These are phyloP conservation scores for Lanmaoa pseudosensibilis DNA, from an alignment of 768 basidiomycete species.

Conservation along the genomic window DNA sequence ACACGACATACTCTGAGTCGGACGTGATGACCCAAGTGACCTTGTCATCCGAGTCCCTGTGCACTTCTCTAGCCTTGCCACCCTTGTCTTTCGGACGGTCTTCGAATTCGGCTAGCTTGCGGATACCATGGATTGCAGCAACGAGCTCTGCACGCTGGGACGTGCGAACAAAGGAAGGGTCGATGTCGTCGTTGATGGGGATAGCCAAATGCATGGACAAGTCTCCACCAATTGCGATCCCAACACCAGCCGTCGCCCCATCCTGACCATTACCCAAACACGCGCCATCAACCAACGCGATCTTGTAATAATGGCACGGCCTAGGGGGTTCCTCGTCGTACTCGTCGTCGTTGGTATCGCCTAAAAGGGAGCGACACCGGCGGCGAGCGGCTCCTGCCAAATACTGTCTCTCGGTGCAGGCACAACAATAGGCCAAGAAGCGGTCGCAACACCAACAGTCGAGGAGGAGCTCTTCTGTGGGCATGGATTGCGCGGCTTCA, in stretches of 20 bases:
- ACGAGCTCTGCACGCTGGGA: constrained; percentile 38
- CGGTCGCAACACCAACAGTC: constrained; percentile 10
- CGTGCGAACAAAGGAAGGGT: constrained; percentile 22
- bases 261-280: constrained; percentile 31
- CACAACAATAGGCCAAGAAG: constrained; percentile 17
- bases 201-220: constrained; percentile 23
- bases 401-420: constrained; percentile 1
- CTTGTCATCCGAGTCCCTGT: not conserved
- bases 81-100: too few relatives aligned
- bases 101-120: constrained; percentile 10
- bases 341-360: not conserved
- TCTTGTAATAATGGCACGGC: constrained; percentile 26
- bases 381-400: not conserved
- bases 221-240: constrained; percentile 25
- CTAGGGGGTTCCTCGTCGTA: not conserved
- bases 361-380: not conserved
- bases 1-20: constrained; percentile 38
- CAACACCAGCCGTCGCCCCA: constrained; percentile 32
- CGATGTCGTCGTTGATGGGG: constrained; percentile 25
- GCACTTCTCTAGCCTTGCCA: not conserved
- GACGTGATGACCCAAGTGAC: constrained; percentile 27
- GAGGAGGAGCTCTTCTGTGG: constrained; percentile 11
- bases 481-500: not conserved
- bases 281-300: constrained; percentile 38
- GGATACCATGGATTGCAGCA: constrained; percentile 31